Evolutionary conservation across 768 basidiomycete species (phyloP), one percentile per base, ranked within the genome.

Genomic region (Atractiella rhizophila): DNA sequence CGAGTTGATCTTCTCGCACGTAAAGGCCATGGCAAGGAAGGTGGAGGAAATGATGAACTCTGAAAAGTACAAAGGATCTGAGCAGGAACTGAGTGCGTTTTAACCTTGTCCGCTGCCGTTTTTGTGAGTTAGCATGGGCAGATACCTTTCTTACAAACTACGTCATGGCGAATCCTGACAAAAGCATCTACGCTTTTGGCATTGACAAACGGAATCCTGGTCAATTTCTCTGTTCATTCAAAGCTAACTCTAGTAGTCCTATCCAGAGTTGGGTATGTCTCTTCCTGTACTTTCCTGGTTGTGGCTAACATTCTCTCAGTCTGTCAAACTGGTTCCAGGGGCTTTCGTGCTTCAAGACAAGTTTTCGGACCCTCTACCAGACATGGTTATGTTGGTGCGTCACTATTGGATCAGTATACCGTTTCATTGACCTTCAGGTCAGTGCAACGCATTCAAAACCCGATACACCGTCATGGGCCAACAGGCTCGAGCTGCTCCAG

Each of bases 1-100:
- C 57, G 88, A 98, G 56, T 58, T 98, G 50, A 82, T 96, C 49
- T 83, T 94, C 57, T 85, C 85, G 53, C 85, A 98, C 57, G 73
- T 96, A 30, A 80, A 83, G 63, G 76, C 83, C 8, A 86, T 86
- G 66, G 74, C 79, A 32, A 72, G 81, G 29, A 74, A 80, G 49
- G 76, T 94, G 2, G 86, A 94, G 57, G 85, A 96, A 55, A 62
- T 96, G 41, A 83, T 83, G 74, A 70, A 74, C 19, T 79, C 85
- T 53, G 91, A 96, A 53, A 91, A 91, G 57, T 96, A 77, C 66
- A 83, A 83, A 58, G 70, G 70, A 26, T 66, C 73, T 9, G 79
- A 86, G 59, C 78, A 82, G 42, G 78, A 86, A 49, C 68, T 98
- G 35, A 78, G 88, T 94, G 50, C 57, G 86, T 66, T n/a, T 6